A percentile compares a stretch with the other conserved stretches of the same genome.
Conservation (phyloP, 2,329 filamentous ascomycete genomes). For the Aureobasidium sp. region DNA sequence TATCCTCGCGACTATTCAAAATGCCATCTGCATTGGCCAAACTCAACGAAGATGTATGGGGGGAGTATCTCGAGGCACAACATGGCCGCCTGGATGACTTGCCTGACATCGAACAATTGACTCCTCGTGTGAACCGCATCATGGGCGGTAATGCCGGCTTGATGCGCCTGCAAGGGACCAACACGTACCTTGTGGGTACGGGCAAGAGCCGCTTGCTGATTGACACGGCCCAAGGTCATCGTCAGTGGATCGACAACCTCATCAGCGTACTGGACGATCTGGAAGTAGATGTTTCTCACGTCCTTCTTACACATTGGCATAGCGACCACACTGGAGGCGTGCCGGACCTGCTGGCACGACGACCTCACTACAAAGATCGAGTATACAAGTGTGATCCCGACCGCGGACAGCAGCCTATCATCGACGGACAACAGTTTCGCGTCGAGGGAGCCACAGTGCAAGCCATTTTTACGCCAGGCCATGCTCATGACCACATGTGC, state of each 20-base stretch:
- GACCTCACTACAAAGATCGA: neutral
- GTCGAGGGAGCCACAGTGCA: neutral
- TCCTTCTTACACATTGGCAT: constrained; percentile 41
- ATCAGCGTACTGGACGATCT: constrained; percentile 25
- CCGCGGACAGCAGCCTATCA: neutral
- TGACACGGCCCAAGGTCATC: constrained; percentile 32
- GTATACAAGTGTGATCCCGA: neutral
- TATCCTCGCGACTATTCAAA: too few relatives aligned
- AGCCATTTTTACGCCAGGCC: neutral
- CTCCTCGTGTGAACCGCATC: too few relatives aligned
- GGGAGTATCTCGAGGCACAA: too few relatives aligned
- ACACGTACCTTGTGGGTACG: constrained; percentile 36
- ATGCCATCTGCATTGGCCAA: too few relatives aligned
- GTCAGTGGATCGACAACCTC: constrained; percentile 32
- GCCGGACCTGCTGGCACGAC: constrained; percentile 31
- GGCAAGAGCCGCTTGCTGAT: constrained; percentile 31
- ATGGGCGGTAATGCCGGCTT: too few relatives aligned
- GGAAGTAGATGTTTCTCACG: constrained; percentile 34
- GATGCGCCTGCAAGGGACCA: constrained; percentile 32
- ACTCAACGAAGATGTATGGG: too few relatives aligned
- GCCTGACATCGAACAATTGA: too few relatives aligned
- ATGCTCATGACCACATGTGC: neutral
- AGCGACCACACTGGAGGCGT: constrained; percentile 40
- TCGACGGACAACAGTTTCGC: neutral
- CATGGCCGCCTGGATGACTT: too few relatives aligned